Evolutionary conservation across 148 eudicot genomes (phyloP), one percentile per base, ranked within the genome.

Genomic region (Heliamphora exappendiculata): DNA sequence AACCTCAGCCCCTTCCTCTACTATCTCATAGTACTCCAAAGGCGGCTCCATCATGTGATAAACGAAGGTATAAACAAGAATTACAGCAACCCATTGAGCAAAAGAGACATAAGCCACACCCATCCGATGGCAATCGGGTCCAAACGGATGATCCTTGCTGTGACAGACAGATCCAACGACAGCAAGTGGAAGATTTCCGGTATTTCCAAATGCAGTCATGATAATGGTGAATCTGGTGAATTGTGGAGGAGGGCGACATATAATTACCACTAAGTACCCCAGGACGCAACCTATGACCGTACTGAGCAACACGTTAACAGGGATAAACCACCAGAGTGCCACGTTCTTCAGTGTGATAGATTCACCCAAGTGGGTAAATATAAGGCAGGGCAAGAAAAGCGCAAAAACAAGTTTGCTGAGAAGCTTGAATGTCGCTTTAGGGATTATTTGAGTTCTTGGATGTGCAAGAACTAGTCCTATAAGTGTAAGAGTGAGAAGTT

Each of bases 11-110:
- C 66, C 87, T 79, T 83, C 91, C 39, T 88, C 84, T 36, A 85
- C 88, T 72, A 88, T 83, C 76, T 90, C 92, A 67, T 90, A 87
- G 50, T 84, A 88, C 77, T 82, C 83, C 76, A 88, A 11, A 9
- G 90, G 90, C 62, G 94, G 91, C 81, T 90, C 94, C 94, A 90
- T 87, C 90, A 88, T 88, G 81, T 88, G 94, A 67, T 88, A 88
- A 76, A 90, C 90, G 65, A 90, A 78, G 1, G 91, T 90, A 74
- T 90, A 90, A 1, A 86, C 87, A 53, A 90, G 84, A 76, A 90
- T 80, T 9, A 90, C 92, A 55, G 92, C 78, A 75, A 87, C 89
- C 91, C 94, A 88, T 26, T 90, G 92, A 1, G 90, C 84, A 83
- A 90, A 88, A 3, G 90, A 85, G 29, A 90, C 94, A 77, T 90